Percentiles rank a stretch among this genome's conserved stretches.
Conservation (phyloP, 108 stramenopile genomes). For the Discostella stelligeroides region DNA sequence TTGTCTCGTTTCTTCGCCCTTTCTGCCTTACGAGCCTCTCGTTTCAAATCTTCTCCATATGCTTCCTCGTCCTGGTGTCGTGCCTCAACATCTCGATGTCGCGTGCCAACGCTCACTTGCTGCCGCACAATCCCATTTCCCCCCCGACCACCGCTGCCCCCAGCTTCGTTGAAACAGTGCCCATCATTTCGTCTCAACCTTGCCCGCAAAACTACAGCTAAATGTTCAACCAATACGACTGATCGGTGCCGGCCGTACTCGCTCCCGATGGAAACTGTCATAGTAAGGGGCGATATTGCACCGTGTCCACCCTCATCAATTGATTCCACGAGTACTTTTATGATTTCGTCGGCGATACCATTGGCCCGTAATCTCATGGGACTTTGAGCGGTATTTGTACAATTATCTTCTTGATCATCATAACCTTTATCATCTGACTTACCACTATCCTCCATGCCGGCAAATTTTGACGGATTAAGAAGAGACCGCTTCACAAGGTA, state of each 20-base stretch:
- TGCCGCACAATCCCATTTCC: constrained; percentile 44
- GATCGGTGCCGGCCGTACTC: constrained; percentile 79
- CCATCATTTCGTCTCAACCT: constrained; percentile 51
- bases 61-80: constrained; percentile 52
- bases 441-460: background rate
- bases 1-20: constrained; percentile 35
- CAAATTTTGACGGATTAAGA: constrained; percentile 31
- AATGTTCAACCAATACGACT: constrained; percentile 64
- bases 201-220: constrained; percentile 43
- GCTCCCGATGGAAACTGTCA: constrained; percentile 73
- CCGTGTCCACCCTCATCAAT: constrained; percentile 77
- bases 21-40: constrained; percentile 34
- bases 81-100: constrained; percentile 48
- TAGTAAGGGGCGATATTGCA: constrained; percentile 67
- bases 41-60: constrained; percentile 46
- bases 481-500: constrained; percentile 67
- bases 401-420: background rate
- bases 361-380: constrained; percentile 46
- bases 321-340: constrained; percentile 55
- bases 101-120: constrained; percentile 53
- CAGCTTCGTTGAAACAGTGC: constrained; percentile 27
- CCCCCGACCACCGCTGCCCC: background rate
- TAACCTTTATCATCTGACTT: background rate
- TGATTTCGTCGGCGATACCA: constrained; percentile 51
- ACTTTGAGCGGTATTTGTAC: constrained; percentile 27